Conservation (phyloP, 495 filamentous ascomycete genomes). For the Lophiostoma macrostomum region DNA sequence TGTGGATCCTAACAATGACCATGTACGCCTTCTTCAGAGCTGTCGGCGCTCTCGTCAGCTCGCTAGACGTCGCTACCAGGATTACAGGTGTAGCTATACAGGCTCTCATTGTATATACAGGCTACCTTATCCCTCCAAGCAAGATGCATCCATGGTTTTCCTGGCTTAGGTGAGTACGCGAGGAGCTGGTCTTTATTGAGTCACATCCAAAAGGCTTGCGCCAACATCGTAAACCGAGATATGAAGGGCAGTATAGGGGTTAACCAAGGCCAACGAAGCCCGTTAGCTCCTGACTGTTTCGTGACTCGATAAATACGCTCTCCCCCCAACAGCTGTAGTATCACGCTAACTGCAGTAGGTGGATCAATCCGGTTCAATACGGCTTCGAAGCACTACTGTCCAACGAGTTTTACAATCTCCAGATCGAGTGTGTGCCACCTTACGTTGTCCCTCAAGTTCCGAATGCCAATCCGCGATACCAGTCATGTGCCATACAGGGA, state of each 20-base stretch:
- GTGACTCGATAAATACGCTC: no score
- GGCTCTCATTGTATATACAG: constrained; percentile 73
- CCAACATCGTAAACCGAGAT: no score
- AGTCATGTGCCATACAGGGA: constrained; percentile 58
- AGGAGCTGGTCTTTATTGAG: no score
- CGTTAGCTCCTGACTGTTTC: no score
- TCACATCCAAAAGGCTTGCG: no score
- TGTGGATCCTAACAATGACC: constrained; percentile 61
- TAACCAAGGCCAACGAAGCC: no score
- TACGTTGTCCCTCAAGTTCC: constrained; percentile 55
- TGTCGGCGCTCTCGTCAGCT: constrained; percentile 61
- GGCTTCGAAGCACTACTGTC: constrained; percentile 53
- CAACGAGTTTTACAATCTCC: constrained; percentile 58
- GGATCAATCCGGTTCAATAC: constrained; percentile 74
- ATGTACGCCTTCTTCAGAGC: constrained; percentile 80
- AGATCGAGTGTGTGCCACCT: constrained; percentile 49
- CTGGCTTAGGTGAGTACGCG: constrained; percentile 29
- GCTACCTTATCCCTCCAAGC: constrained; percentile 68
- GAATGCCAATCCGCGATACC: constrained; percentile 52
- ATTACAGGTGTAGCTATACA: constrained; percentile 63
- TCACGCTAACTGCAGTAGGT: no score
- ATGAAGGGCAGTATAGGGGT: no score
- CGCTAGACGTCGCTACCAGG: constrained; percentile 63
- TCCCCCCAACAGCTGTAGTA: no score
- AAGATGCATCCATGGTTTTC: constrained; percentile 52